Percentiles rank a stretch among this genome's conserved stretches.
Conservation (phyloP, 2,329 filamentous ascomycete species). For the Laburnicola sp. region DNA sequence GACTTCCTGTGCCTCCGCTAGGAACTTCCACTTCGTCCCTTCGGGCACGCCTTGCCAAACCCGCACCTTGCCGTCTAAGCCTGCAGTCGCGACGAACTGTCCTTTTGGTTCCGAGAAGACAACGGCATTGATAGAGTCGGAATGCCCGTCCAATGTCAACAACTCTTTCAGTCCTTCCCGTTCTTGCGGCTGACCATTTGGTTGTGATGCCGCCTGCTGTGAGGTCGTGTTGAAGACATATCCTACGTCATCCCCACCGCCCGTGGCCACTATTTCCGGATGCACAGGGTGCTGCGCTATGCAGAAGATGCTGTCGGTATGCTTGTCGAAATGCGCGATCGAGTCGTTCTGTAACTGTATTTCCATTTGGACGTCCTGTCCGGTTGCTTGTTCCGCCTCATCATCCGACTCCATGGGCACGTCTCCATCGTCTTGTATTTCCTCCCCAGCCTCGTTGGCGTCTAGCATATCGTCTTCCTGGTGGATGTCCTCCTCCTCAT, state of each 20-base stretch:
- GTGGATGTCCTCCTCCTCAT: slow-evolving; percentile 52
- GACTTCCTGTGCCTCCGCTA: slow-evolving; percentile 83
- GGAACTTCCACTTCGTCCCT: slow-evolving; percentile 63
- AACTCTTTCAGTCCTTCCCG: slow-evolving; percentile 65
- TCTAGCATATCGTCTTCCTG: slow-evolving; percentile 74
- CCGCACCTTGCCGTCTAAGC: slow-evolving; percentile 80
- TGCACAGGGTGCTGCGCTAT: slow-evolving; percentile 88
- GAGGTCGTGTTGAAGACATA: slow-evolving; percentile 82
- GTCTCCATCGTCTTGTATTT: slow-evolving; percentile 69
- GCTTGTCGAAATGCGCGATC: slow-evolving; percentile 84
- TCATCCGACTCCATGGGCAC: slow-evolving; percentile 80
- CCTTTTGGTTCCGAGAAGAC: slow-evolving; percentile 81
- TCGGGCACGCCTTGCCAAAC: slow-evolving; percentile 63
- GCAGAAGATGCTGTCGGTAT: slow-evolving; percentile 90
- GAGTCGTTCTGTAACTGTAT: slow-evolving; percentile 89
- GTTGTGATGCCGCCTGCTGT: slow-evolving; percentile 59
- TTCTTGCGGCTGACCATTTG: slow-evolving; percentile 58
- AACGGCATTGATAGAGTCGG: slow-evolving; percentile 85
- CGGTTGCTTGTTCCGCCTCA: slow-evolving; percentile 55
- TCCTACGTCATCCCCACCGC: slow-evolving; percentile 81
- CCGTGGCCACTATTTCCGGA: slow-evolving; percentile 79
- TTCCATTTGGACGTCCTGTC: slow-evolving; percentile 63
- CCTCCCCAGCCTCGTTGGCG: slow-evolving; percentile 76
- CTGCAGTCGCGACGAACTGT: slow-evolving; percentile 82
- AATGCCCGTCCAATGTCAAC: slow-evolving; percentile 82